These are phyloP conservation scores for Cyphellophora attinorum DNA, from an alignment of 2,329 filamentous ascomycete species.

Conservation along the genomic window DNA sequence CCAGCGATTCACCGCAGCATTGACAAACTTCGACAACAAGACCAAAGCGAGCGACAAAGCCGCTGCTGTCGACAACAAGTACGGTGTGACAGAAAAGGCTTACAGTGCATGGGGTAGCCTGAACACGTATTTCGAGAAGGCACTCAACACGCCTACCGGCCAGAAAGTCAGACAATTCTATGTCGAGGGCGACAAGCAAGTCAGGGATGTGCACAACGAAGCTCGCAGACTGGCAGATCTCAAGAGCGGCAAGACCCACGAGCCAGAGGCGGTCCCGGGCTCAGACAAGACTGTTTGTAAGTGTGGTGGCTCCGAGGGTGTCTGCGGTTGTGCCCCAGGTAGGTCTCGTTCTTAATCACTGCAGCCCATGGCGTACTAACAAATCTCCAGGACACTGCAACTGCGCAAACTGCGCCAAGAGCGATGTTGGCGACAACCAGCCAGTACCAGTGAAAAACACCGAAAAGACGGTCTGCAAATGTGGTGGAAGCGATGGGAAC, in stretches of 20 bases:
- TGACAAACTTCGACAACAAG: conserved; percentile 71
- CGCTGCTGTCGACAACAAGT: conserved; percentile 71
- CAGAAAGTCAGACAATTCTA: conserved; percentile 86
- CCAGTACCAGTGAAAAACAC: conserved; percentile 25
- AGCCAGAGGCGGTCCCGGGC: conserved; percentile 27
- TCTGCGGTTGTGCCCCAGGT: conserved; percentile 28
- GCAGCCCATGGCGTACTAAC: conserved; percentile 2
- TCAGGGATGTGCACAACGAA: conserved; percentile 87
- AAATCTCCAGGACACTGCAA: conserved; percentile 21
- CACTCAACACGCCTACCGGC: conserved; percentile 74
- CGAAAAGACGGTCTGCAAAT: conserved; percentile 31
- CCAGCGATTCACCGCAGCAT: conserved; percentile 64
- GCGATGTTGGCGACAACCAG: conserved; percentile 49
- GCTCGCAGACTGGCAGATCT: conserved; percentile 78
- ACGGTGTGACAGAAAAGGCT: conserved; percentile 69
- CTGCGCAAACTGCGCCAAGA: conserved; percentile 26
- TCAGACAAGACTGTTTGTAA: conserved; percentile 32
- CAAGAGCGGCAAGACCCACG: conserved; percentile 50
- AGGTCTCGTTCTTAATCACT: conserved; percentile 1
- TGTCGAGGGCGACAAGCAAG: conserved; percentile 72
- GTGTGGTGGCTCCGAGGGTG: conserved; percentile 27
- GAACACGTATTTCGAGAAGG: conserved; percentile 90
- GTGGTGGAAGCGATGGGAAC: conserved; percentile 24
- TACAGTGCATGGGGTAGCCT: conserved; percentile 58
- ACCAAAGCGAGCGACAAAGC: conserved; percentile 83